These are phyloP conservation scores for Didymella segeticola DNA, from an alignment of 2,329 filamentous ascomycete genomes.

Conservation along the genomic window DNA sequence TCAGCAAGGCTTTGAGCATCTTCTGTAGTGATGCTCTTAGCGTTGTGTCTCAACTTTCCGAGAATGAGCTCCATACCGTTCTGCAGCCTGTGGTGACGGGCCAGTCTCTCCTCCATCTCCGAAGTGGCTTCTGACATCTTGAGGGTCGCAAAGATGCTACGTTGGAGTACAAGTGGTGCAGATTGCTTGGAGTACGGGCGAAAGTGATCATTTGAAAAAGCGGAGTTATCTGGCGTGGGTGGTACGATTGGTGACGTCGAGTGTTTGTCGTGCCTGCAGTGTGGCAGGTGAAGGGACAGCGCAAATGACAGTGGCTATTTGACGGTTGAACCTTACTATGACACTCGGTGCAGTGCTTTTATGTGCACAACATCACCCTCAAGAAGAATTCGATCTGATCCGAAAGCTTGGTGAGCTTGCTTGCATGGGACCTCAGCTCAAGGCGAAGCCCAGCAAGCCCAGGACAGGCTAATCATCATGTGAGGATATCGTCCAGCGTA, in stretches of 20 bases:
- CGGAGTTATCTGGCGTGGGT: background rate
- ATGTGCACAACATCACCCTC: background rate
- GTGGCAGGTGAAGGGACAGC: slow-evolving; percentile 3
- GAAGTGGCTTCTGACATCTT: background rate
- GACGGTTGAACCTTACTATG: background rate
- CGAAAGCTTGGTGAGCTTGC: background rate
- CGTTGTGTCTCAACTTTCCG: slow-evolving; percentile 33
- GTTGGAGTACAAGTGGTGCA: background rate
- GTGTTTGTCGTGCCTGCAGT: background rate
- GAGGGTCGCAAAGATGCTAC: background rate
- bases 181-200: background rate
- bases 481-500: background rate
- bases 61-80: slow-evolving; percentile 14
- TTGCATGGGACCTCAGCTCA: background rate
- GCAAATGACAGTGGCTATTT: background rate
- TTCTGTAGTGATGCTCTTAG: slow-evolving; percentile 38
- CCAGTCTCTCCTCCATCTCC: slow-evolving; percentile 1
- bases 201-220: background rate
- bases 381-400: background rate
- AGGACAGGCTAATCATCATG: background rate
- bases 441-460: background rate
- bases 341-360: background rate
- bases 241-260: slow-evolving; percentile 1
- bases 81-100: slow-evolving; percentile 9
- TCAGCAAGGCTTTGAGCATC: slow-evolving; percentile 41